These are phyloP conservation scores for Phallus indusiatus DNA, from an alignment of 768 basidiomycete species.

Conservation along the genomic window DNA sequence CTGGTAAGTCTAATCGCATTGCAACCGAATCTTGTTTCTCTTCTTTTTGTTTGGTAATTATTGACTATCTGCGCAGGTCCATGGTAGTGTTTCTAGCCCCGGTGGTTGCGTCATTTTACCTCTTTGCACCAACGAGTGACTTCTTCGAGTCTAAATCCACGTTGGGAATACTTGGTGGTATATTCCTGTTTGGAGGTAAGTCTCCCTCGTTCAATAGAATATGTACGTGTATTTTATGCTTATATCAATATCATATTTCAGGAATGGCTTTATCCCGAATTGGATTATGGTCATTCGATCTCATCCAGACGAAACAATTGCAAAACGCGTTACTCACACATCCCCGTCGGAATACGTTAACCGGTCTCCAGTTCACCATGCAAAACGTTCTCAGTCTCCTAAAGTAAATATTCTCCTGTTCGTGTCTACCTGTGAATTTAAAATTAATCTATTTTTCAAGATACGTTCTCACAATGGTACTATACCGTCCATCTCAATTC, in stretches of 20 bases:
- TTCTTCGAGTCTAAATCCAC: neutral
- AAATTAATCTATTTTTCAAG: too few relatives aligned
- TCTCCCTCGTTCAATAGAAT: too few relatives aligned
- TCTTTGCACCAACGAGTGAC: slow-evolving; percentile 11
- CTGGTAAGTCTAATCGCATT: slow-evolving; percentile 23
- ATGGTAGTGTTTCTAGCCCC: slow-evolving; percentile 37
- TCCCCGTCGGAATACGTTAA: slow-evolving; percentile 35
- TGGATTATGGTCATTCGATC: slow-evolving; percentile 86
- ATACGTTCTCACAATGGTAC: slow-evolving; percentile 27
- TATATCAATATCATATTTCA: slow-evolving; percentile 32
- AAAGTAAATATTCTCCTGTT: slow-evolving; percentile 16
- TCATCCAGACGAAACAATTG: slow-evolving; percentile 39
- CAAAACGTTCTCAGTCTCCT: slow-evolving; percentile 17
- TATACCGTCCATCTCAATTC: slow-evolving; percentile 26
- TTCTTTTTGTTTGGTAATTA: neutral
- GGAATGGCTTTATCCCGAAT: slow-evolving; percentile 73
- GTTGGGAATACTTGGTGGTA: slow-evolving; percentile 24
- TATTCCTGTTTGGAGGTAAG: slow-evolving; percentile 35
- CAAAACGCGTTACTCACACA: slow-evolving; percentile 35
- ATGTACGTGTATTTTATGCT: neutral
- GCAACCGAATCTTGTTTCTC: neutral
- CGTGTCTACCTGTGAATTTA: slow-evolving; percentile 12
- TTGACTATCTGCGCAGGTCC: slow-evolving; percentile 17
- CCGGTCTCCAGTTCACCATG: slow-evolving; percentile 28
- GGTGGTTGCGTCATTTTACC: slow-evolving; percentile 32